Conservation (phyloP, 192 early-diverging fungal species). For the Coemansia sp. region DNA sequence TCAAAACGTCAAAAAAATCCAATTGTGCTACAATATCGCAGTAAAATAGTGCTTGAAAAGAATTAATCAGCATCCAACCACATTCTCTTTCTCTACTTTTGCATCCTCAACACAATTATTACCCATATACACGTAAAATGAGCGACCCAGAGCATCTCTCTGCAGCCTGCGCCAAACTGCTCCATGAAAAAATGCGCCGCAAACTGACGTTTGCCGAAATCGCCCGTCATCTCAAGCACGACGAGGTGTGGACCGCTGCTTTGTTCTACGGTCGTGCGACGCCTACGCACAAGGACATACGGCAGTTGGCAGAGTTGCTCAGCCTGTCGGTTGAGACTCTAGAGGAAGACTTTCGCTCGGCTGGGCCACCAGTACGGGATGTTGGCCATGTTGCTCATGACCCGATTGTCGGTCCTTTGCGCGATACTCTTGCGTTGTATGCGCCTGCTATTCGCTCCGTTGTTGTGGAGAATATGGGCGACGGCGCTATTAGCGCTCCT, state of each 20-base stretch:
- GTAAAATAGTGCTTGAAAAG: neutral
- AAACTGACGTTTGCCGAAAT: slow-evolving; percentile 60
- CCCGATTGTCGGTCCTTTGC: slow-evolving; percentile 35
- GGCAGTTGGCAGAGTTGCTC: slow-evolving; percentile 36
- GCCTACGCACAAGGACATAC: slow-evolving; percentile 47
- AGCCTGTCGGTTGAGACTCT: slow-evolving; percentile 48
- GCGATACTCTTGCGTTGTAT: slow-evolving; percentile 47
- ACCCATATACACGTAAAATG: slow-evolving; percentile 4
- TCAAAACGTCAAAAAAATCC: neutral
- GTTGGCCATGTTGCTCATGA: slow-evolving; percentile 2
- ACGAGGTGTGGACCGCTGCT: slow-evolving; percentile 69
- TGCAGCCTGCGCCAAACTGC: slow-evolving; percentile 40
- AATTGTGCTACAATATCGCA: neutral
- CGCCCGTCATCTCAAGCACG: slow-evolving; percentile 53
- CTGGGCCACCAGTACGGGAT: slow-evolving; percentile 36
- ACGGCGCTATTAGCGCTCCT: slow-evolving; percentile 37
- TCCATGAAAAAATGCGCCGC: slow-evolving; percentile 47
- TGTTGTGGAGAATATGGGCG: slow-evolving; percentile 43
- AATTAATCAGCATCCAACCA: neutral
- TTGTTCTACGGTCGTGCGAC: slow-evolving; percentile 69
- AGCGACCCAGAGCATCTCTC: slow-evolving; percentile 24
- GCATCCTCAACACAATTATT: neutral
- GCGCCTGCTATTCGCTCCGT: slow-evolving; percentile 42
- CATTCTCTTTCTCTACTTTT: neutral
- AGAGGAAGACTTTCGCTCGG: slow-evolving; percentile 44